phyloP scores from a whole-genome alignment of 192 early-diverging fungal species.

The Gryganskiella cystojenkinii region DNA sequence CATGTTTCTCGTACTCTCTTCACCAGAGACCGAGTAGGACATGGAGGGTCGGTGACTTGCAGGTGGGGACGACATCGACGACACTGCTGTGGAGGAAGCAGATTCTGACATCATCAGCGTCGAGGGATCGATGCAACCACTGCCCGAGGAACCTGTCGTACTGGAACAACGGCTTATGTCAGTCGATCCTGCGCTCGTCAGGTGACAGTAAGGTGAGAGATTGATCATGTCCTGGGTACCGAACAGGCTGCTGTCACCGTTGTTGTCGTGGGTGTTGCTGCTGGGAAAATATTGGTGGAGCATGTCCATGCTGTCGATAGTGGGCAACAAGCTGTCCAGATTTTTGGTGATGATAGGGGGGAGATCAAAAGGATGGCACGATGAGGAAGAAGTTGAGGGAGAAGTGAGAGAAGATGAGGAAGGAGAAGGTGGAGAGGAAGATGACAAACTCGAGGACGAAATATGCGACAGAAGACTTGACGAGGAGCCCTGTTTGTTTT shows the following conservation, averaged over 20 bases:
- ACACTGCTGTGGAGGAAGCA: not conserved
- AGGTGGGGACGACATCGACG: not conserved
- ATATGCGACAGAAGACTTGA: not conserved
- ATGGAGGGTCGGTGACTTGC: too few relatives aligned
- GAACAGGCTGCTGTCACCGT: too few relatives aligned
- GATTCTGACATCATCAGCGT: not conserved
- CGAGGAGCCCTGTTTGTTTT: not conserved
- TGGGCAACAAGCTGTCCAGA: not conserved
- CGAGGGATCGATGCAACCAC: constrained; percentile 22
- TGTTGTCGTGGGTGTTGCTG: not conserved
- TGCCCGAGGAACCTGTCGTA: not conserved
- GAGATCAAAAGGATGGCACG: not conserved
- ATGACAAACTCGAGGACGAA: not conserved
- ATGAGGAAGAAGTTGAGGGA: not conserved
- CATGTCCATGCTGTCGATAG: constrained; percentile 4
- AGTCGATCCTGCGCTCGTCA: too few relatives aligned
- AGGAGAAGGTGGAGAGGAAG: not conserved
- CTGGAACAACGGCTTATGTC: constrained; percentile 23
- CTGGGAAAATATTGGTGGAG: not conserved
- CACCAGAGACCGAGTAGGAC: too few relatives aligned
- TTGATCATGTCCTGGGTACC: constrained; percentile 7
- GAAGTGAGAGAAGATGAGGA: not conserved
- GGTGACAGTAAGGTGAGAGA: constrained; percentile 1
- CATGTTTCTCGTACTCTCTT: too few relatives aligned
- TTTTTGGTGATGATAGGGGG: not conserved